Base-by-base conservation (phyloP, 2,329 filamentous ascomycete genomes). In the Beauveria brongniartii region DNA sequence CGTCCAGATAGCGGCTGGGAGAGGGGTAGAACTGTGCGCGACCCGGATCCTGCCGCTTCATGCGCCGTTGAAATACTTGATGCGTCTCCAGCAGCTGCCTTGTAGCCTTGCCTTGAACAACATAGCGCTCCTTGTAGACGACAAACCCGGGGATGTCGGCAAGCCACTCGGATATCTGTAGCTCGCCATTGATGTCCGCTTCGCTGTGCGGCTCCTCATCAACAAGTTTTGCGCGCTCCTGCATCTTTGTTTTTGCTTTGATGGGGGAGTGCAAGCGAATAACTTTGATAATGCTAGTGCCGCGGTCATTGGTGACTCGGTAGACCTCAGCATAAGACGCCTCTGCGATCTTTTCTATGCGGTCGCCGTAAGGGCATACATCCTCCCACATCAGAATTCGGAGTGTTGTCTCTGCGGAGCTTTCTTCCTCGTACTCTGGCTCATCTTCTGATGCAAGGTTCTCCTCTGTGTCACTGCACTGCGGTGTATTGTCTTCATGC, bases 271-370 rank as follows among this genome's bases (percentile, higher is more conserved):
- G 71, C 10, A 88, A 76, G 2, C 84, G 79, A 62, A 87, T 84
- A 22, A 83, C 80, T 65, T 88, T 88, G 72, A 88, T 83, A 67
- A 88, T 86, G 69, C 83, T 86, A 28, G 81, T 84, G 9, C 83
- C 84, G 18, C 78, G 75, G 50, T 77, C 74, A 67, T 85, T 87
- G 52, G 76, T 81, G 64, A 87, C 78, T 10, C 83, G 82, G 66
- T 87, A 88, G 10, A 88, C 83, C 68, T 88, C 85, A 6, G 85
- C 84, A 65, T 82, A 88, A 2, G 85, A 87, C 5, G 85, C 84
- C 68, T 88, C 85, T 10, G 85, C 84, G 55, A 88, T 87, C 71
- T 88, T 88, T 48, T 78, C 76, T 54, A 87, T 83, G 41, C 71
- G 70, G 66, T 82, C 79, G 18, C 76, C 78, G 0, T 75, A 72